Base-by-base conservation (phyloP, 2,329 filamentous ascomycete genomes). In the Elsinoe batatas region DNA sequence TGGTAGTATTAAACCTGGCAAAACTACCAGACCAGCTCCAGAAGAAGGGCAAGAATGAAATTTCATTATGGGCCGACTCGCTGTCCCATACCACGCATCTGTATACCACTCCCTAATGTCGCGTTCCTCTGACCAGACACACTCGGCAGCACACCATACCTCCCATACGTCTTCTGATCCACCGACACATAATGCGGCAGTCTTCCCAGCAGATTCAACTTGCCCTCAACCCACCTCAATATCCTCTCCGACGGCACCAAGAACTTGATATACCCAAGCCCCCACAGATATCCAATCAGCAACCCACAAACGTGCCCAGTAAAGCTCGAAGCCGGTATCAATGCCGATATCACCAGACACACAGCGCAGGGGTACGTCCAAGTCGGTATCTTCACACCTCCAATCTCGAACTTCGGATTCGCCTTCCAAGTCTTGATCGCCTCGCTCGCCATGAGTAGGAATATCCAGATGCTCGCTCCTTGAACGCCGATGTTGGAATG, bases 131-230 rank as follows among this genome's bases (percentile, higher is more conserved):
- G 32, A 49, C 55, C 42, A 20, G 56, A 61, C 22, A 64, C 68
- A 49, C 61, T 67, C 2, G 91, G 91, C 56, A 97, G 74, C 12
- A 96, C 87, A 1, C 91, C 91, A 64, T 95, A 96, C 54, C 91
- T 80, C 6, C 91, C 91, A 65, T 91, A 95, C 5, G 88, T 95
- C 77, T 95, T 96, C 71, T 95, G 91, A 66, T 97, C 91, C 13
- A 96, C 84, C 56, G 88, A 94, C 47, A 97, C 86, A 65, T 95
- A 97, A 71, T 95, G 88, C 43, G 91, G 91, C 22, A 97, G 72
- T 58, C 89, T 79, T 17, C 83, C 87, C 18, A 95, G 76, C 8
- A 97, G 77, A 65, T 95, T 93, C 58, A 97, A 74, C 68, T 91
- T 94, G 15, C 81, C 82, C 72, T 98, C 93, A 56, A 96, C 79